Evolutionary conservation across 202 grass and related monocot genomes (phyloP).

Genomic region (Eragrostis tef): DNA sequence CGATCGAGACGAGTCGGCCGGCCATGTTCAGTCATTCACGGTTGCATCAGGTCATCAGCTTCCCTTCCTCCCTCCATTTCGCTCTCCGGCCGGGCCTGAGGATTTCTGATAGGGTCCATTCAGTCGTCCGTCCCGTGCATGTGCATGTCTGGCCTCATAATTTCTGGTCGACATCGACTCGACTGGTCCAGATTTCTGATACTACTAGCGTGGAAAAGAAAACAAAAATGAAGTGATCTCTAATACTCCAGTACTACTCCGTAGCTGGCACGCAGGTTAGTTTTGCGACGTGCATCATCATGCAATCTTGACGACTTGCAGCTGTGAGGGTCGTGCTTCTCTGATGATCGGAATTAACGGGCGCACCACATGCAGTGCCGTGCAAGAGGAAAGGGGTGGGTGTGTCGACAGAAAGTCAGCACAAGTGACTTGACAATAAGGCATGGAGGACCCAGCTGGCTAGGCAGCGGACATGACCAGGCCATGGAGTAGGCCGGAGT

Average conservation of each 20-base stretch:
- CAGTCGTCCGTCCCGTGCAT: background rate
- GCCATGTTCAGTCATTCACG: slow-evolving; percentile 17
- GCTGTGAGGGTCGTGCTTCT: background rate
- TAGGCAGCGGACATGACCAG: slow-evolving; percentile 31
- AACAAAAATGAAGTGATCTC: background rate
- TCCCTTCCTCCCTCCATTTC: no score
- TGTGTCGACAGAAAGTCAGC: slow-evolving; percentile 54
- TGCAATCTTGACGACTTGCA: slow-evolving; percentile 3
- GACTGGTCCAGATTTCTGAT: background rate
- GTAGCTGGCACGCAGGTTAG: background rate
- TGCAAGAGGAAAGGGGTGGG: background rate
- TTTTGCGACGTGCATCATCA: background rate
- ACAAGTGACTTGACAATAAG: slow-evolving; percentile 48
- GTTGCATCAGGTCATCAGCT: no score
- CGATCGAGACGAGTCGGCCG: background rate
- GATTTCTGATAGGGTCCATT: slow-evolving; percentile 49
- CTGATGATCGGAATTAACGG: slow-evolving; percentile 7
- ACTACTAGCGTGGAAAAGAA: background rate
- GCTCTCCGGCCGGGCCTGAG: background rate
- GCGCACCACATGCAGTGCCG: slow-evolving; percentile 46
- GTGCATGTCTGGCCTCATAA: slow-evolving; percentile 12
- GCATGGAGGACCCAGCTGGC: background rate
- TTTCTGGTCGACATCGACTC: background rate
- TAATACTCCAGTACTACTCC: no score
- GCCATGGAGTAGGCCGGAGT: no score